Percentiles rank a stretch among this genome's conserved stretches.
Conservation (phyloP, 495 filamentous ascomycete genomes). For the Penicillium silybi region DNA sequence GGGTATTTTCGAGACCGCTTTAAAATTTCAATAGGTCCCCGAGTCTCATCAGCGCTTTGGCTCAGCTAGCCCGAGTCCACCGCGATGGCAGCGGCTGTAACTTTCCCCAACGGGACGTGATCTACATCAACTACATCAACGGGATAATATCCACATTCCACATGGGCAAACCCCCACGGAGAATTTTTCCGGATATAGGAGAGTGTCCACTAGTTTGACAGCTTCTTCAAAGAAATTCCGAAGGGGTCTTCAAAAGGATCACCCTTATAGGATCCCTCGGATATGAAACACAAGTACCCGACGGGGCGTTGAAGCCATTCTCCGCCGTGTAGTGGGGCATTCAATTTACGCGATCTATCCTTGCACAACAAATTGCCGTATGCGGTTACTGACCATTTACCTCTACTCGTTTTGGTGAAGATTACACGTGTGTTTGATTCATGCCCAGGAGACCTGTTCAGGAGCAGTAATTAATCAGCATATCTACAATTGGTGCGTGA, state of each 20-base stretch:
- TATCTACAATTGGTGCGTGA: no score
- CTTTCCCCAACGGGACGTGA: constrained; percentile 2
- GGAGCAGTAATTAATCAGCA: no score
- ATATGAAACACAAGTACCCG: no score
- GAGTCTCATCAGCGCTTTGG: not conserved
- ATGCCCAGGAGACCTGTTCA: no score
- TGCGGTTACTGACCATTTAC: no score
- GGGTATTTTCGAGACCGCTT: not conserved
- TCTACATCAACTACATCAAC: not conserved
- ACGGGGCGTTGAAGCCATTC: not conserved
- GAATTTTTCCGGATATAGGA: not conserved
- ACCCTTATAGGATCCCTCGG: no score
- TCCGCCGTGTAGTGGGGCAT: not conserved
- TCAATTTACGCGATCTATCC: not conserved
- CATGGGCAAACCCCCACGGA: not conserved
- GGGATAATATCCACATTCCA: not conserved
- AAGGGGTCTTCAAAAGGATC: not conserved
- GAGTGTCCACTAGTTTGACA: not conserved
- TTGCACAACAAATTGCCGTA: no score
- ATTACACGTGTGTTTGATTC: no score
- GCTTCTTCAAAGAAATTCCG: not conserved
- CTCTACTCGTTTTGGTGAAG: no score
- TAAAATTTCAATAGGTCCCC: not conserved
- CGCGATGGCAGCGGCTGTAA: not conserved
- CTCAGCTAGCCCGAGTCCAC: no score